These are phyloP conservation scores for Kentomonas sorsogonicus DNA, from an alignment of 208 protist species.

Conservation along the genomic window DNA sequence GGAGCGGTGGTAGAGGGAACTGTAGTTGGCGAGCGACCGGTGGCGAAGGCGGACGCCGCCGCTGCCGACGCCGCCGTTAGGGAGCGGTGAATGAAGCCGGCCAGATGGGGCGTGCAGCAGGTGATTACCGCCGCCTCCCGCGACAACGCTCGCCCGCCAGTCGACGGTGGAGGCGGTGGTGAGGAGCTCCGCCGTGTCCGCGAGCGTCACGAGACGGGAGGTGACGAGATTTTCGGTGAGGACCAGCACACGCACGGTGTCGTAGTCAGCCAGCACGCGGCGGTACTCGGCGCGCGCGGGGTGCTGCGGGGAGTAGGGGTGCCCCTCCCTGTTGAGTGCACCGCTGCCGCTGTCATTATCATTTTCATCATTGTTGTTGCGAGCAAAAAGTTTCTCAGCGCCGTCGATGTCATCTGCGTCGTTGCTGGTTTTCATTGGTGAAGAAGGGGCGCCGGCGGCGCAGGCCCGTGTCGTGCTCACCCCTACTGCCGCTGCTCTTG, in stretches of 20 bases:
- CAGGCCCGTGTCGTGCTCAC: no score
- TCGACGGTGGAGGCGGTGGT: slow-evolving; percentile 59
- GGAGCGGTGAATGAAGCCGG: no score
- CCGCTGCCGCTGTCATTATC: no score
- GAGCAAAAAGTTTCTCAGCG: no score
- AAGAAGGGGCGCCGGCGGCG: no score
- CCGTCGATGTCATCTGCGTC: no score
- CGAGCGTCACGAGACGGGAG: slow-evolving; percentile 66
- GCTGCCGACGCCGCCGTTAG: background rate
- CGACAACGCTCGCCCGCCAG: slow-evolving; percentile 49
- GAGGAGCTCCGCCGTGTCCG: slow-evolving; percentile 43
- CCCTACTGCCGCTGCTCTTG: no score
- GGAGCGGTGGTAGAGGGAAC: slow-evolving; percentile 10
- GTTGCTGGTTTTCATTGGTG: no score
- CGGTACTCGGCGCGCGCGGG: slow-evolving; percentile 6
- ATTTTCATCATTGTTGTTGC: background rate
- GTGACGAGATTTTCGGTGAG: slow-evolving; percentile 72
- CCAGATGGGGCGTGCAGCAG: no score
- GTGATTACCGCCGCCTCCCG: no score
- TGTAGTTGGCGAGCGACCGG: slow-evolving; percentile 25
- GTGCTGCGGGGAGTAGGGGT: background rate
- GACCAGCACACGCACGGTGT: slow-evolving; percentile 62
- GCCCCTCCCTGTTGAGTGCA: background rate
- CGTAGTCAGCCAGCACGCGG: slow-evolving; percentile 70
- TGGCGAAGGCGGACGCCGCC: slow-evolving; percentile 13